phyloP scores from a whole-genome alignment of 345 rosid genomes.

The Rhodomyrtus tomentosa region DNA sequence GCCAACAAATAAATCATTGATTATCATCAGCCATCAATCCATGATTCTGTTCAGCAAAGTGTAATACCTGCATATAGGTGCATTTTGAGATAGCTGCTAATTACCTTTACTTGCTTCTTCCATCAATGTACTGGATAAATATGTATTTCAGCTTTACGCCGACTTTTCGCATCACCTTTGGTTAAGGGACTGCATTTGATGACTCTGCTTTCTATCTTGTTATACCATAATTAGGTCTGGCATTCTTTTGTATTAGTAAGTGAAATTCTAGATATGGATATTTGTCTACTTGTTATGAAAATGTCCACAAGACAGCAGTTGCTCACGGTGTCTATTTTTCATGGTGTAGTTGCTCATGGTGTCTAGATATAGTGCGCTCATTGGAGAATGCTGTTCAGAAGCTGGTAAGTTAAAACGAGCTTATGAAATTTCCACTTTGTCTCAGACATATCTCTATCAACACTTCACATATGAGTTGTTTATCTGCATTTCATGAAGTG shows the following conservation, averaged over 20 bases:
- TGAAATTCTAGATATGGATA: background rate
- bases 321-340: background rate
- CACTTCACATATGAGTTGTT: background rate
- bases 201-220: background rate
- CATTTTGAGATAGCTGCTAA: background rate
- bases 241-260: background rate
- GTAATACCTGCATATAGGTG: background rate
- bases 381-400: background rate
- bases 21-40: background rate
- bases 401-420: background rate
- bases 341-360: background rate
- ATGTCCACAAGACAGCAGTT: background rate
- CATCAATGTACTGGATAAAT: background rate
- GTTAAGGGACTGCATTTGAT: too few species aligned
- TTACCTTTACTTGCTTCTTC: background rate
- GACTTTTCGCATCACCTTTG: background rate
- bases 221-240: too few species aligned
- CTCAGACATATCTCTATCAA: background rate
- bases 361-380: background rate
- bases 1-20: background rate
- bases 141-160: background rate
- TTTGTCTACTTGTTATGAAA: background rate
- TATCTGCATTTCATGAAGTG: background rate
- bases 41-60: accelerated
- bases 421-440: background rate